Evolutionary conservation across 2,329 filamentous ascomycete species (phyloP).

Genomic region (Beauveria australis): DNA sequence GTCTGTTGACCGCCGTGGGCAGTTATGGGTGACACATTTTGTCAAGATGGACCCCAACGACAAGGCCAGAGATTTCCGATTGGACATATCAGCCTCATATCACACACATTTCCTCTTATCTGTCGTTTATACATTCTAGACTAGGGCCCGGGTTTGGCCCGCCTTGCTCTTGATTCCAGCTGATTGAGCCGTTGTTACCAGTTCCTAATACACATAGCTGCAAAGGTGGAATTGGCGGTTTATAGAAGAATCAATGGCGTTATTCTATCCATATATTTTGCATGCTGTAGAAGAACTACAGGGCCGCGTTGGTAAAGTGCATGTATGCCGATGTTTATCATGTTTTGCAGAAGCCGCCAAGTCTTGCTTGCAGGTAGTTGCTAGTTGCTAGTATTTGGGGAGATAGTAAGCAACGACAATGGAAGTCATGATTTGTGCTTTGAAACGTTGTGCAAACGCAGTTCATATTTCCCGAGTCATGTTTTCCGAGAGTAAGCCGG

Average conservation of each 20-base stretch:
- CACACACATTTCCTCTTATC: conserved; percentile 18
- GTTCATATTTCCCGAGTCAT: no score
- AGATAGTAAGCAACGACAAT: no score
- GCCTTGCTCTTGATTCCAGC: conserved; percentile 17
- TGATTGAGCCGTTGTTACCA: conserved; percentile 18
- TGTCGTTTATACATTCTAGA: conserved; percentile 26
- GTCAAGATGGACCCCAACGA: conserved; percentile 15
- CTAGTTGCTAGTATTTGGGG: no score
- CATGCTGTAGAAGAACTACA: no score
- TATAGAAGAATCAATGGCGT: not conserved
- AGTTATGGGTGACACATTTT: not conserved
- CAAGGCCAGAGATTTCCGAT: conserved; percentile 16
- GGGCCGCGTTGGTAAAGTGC: no score
- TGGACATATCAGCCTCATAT: conserved; percentile 26
- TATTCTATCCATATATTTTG: not conserved
- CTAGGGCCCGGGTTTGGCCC: conserved; percentile 22
- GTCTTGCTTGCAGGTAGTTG: no score
- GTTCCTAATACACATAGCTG: conserved; percentile 26
- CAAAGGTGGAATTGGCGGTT: not conserved
- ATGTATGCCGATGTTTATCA: no score
- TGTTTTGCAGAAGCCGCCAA: no score
- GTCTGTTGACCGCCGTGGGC: not conserved
- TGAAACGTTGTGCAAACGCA: no score
- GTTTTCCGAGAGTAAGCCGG: no score
- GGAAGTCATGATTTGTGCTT: no score